Conservation (phyloP, 163 green algal species). For the Volvox carteri region DNA sequence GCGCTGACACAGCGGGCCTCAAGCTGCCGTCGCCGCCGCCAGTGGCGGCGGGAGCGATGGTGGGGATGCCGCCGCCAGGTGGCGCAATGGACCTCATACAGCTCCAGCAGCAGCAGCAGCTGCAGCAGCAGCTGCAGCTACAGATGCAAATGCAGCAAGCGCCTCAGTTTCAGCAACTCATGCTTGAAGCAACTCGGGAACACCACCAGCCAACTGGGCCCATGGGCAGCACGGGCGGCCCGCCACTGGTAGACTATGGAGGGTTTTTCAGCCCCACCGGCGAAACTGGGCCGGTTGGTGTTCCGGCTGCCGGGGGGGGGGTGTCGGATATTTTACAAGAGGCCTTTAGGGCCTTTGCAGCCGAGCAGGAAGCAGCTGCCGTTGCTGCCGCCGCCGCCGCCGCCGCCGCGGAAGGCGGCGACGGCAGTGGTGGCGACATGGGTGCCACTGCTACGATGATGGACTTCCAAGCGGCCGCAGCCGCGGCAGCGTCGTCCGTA, state of each 20-base stretch:
- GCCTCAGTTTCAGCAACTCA: constrained; percentile 8
- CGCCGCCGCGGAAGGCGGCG: neutral
- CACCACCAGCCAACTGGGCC: neutral
- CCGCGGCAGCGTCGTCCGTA: neutral
- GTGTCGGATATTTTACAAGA: neutral
- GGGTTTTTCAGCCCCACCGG: neutral
- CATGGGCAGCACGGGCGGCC: neutral
- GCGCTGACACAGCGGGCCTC: too few species aligned
- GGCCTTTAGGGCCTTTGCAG: constrained; percentile 3
- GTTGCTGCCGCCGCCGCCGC: neutral
- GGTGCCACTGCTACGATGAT: neutral
- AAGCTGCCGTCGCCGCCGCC: neutral
- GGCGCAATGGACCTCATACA: neutral
- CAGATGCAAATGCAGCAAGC: neutral
- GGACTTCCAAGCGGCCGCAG: constrained; percentile 6
- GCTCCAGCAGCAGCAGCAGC: neutral
- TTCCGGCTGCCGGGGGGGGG: neutral
- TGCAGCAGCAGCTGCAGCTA: neutral
- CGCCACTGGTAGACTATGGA: neutral
- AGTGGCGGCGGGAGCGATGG: neutral
- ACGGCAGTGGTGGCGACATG: neutral
- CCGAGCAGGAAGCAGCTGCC: neutral
- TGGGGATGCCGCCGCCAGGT: neutral
- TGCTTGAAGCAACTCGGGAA: neutral
- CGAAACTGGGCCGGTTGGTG: too few species aligned